Percentiles rank a stretch among this genome's conserved stretches.
These are phyloP conservation scores for Avena atlantica DNA, from an alignment of 176 grass and related monocot genomes.

Conservation along the genomic window DNA sequence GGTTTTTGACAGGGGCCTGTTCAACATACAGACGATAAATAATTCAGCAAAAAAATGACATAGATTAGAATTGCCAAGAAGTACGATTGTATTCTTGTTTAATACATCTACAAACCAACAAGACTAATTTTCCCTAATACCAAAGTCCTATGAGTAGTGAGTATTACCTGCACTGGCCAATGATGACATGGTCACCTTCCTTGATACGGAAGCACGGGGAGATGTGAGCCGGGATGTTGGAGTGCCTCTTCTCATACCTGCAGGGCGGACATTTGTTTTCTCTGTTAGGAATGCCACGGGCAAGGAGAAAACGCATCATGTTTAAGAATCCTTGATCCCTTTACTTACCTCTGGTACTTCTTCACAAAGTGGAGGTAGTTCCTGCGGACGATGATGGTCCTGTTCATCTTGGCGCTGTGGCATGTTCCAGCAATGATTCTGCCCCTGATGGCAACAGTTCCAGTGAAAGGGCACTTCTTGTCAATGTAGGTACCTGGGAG, in stretches of 20 bases:
- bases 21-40: too few relatives aligned
- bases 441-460: constrained; percentile 80
- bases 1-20: neutral
- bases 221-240: constrained; percentile 56
- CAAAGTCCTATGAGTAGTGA: too few relatives aligned
- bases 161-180: too few relatives aligned
- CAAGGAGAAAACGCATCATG: neutral
- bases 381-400: constrained; percentile 85
- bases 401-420: constrained; percentile 89
- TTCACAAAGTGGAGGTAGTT: constrained; percentile 91
- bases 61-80: too few relatives aligned
- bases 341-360: constrained; percentile 76
- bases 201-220: constrained; percentile 53
- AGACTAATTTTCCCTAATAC: too few relatives aligned
- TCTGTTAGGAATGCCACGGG: neutral
- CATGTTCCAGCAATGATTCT: constrained; percentile 23
- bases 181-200: too few relatives aligned
- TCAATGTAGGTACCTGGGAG: constrained; percentile 71
- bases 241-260: constrained; percentile 66
- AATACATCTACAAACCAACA: too few relatives aligned
- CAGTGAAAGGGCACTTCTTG: constrained; percentile 90
- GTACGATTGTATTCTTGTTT: too few relatives aligned
- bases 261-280: neutral
- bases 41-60: too few relatives aligned
- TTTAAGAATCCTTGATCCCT: neutral